These are phyloP conservation scores for Allium fistulosum DNA, from an alignment of 106 monocot genomes.

Conservation along the genomic window DNA sequence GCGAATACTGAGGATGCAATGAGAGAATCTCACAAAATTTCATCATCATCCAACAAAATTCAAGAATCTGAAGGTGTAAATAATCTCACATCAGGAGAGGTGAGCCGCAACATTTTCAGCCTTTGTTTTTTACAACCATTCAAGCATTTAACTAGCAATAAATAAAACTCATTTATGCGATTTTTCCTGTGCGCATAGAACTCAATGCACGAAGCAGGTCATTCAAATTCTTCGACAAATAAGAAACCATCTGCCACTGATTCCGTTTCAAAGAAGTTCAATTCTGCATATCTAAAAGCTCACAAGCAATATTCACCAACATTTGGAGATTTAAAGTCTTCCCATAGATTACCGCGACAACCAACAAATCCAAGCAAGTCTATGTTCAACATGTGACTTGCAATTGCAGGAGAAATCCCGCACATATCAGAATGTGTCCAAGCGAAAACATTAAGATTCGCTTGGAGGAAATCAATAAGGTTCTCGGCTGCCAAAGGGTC, in stretches of 20 bases:
- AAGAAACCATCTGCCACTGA: constrained; percentile 6
- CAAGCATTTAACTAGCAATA: not conserved
- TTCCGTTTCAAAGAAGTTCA: constrained; percentile 19
- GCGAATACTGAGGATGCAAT: not conserved
- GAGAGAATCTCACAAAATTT: constrained; percentile 4
- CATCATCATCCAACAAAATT: constrained; percentile 4
- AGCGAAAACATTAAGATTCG: too few relatives aligned
- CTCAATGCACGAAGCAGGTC: not conserved
- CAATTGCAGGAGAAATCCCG: too few relatives aligned
- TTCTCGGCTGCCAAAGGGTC: too few relatives aligned
- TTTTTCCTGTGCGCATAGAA: constrained; percentile 12
- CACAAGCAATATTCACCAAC: constrained; percentile 10
- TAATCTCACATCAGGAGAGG: constrained; percentile 9
- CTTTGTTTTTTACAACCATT: not conserved
- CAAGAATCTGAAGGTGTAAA: not conserved
- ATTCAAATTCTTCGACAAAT: constrained; percentile 11
- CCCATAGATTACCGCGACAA: constrained; percentile 4
- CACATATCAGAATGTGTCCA: too few relatives aligned
- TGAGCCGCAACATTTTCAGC: not conserved
- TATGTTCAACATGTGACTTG: too few relatives aligned
- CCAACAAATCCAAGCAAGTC: constrained; percentile 4
- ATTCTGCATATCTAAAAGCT: constrained; percentile 9
- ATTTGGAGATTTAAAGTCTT: constrained; percentile 11
- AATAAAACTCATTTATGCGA: not conserved
- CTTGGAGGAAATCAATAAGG: too few relatives aligned